A percentile compares a stretch with the other conserved stretches of the same genome.
Evolutionary conservation across 2,329 filamentous ascomycete species (phyloP).

Genomic region (Xylariaceae sp.): DNA sequence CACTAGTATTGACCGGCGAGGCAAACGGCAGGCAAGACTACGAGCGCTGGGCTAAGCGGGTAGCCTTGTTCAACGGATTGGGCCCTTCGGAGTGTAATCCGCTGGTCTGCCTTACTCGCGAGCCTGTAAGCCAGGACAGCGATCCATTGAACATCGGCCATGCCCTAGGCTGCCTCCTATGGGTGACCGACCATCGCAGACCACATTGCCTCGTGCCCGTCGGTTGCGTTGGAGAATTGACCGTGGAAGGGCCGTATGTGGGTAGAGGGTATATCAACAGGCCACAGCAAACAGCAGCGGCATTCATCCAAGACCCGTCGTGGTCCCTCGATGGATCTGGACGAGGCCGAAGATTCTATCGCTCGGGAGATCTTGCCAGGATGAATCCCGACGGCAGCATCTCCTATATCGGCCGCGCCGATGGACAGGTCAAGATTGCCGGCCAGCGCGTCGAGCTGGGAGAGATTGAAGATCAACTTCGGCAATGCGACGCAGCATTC

Average conservation of each 20-base stretch:
- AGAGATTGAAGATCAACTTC: slow-evolving; percentile 36
- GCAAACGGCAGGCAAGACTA: slow-evolving; percentile 26
- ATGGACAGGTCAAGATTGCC: slow-evolving; percentile 45
- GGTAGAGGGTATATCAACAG: slow-evolving; percentile 38
- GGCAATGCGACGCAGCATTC: slow-evolving; percentile 27
- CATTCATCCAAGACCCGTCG: slow-evolving; percentile 41
- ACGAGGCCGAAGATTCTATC: slow-evolving; percentile 52
- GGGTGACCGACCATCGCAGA: slow-evolving; percentile 36
- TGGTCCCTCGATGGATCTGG: slow-evolving; percentile 27
- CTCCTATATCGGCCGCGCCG: slow-evolving; percentile 39
- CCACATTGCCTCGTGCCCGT: slow-evolving; percentile 31
- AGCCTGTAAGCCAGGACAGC: background rate
- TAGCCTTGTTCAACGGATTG: slow-evolving; percentile 11
- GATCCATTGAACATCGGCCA: slow-evolving; percentile 2
- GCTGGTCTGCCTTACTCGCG: slow-evolving; percentile 1
- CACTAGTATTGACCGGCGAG: slow-evolving; percentile 25
- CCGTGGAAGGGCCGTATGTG: slow-evolving; percentile 35
- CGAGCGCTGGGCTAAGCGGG: slow-evolving; percentile 11
- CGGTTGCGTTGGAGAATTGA: slow-evolving; percentile 35
- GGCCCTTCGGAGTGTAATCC: slow-evolving; percentile 12
- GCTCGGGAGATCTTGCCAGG: slow-evolving; percentile 14
- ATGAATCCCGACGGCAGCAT: slow-evolving; percentile 37
- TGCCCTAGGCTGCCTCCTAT: slow-evolving; percentile 16
- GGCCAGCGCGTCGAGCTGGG: slow-evolving; percentile 45
- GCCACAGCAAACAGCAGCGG: slow-evolving; percentile 29